Percentiles rank a stretch among this genome's conserved stretches.
These are phyloP conservation scores for Boletus huronensis DNA, from an alignment of 768 basidiomycete species.

Conservation along the genomic window DNA sequence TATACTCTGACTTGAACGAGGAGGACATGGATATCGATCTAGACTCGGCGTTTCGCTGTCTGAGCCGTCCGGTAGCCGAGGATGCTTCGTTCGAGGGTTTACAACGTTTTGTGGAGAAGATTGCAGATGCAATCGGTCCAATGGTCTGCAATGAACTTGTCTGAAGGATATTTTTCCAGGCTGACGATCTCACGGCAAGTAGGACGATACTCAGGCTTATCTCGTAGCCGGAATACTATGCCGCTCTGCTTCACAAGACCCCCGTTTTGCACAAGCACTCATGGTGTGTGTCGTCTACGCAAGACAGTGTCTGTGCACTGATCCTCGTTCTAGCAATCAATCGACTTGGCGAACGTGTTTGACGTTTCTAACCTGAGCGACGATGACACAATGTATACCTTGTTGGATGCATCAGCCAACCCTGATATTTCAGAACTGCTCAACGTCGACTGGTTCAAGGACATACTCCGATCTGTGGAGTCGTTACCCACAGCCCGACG, in stretches of 20 bases:
- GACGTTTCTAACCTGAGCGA: slow-evolving; percentile 48
- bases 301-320: not conserved
- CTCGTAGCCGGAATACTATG: slow-evolving; percentile 59
- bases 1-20: slow-evolving; percentile 60
- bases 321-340: slow-evolving; percentile 43
- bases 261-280: slow-evolving; percentile 39
- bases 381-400: slow-evolving; percentile 49
- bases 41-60: slow-evolving; percentile 50
- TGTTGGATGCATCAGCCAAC: slow-evolving; percentile 66
- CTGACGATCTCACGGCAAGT: slow-evolving; percentile 9
- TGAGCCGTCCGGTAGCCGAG: slow-evolving; percentile 59
- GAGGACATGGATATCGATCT: slow-evolving; percentile 53
- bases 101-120: slow-evolving; percentile 50
- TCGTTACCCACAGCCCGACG: slow-evolving; percentile 34
- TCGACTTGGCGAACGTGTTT: slow-evolving; percentile 55
- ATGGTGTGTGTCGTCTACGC: slow-evolving; percentile 36
- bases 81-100: slow-evolving; percentile 49
- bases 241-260: slow-evolving; percentile 64
- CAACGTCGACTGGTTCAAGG: slow-evolving; percentile 33
- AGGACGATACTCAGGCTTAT: slow-evolving; percentile 57
- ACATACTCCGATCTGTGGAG: slow-evolving; percentile 17
- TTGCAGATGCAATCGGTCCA: slow-evolving; percentile 52
- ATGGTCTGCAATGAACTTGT: slow-evolving; percentile 42
- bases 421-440: slow-evolving; percentile 58
- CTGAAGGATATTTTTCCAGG: not conserved